phyloP scores from a whole-genome alignment of 192 early-diverging fungal species.

The Powellomyces hirtus region DNA sequence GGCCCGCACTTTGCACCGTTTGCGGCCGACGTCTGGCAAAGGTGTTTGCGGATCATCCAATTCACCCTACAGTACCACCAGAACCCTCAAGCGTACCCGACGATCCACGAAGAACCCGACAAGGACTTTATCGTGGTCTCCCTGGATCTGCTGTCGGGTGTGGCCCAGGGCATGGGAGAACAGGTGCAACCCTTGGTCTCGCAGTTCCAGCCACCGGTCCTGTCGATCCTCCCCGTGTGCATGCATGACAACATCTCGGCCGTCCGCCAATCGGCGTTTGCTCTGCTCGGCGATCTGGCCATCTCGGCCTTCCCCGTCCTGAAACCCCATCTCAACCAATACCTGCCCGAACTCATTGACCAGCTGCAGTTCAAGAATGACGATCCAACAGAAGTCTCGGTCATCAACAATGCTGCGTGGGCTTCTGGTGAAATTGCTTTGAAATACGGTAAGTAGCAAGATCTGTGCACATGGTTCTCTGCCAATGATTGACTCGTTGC shows the following conservation, averaged over 20 bases:
- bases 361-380: slow-evolving; percentile 34
- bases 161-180: slow-evolving; percentile 86
- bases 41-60: slow-evolving; percentile 86
- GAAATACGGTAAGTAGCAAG: slow-evolving; percentile 46
- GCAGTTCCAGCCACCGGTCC: slow-evolving; percentile 58
- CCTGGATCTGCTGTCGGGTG: slow-evolving; percentile 90
- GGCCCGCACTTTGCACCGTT: slow-evolving; percentile 86
- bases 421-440: slow-evolving; percentile 95
- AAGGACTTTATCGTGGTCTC: slow-evolving; percentile 97
- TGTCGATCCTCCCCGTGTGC: slow-evolving; percentile 79
- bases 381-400: slow-evolving; percentile 51
- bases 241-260: slow-evolving; percentile 69
- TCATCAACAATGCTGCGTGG: slow-evolving; percentile 99
- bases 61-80: slow-evolving; percentile 64
- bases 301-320: slow-evolving; percentile 84
- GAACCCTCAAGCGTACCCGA: background rate
- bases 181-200: slow-evolving; percentile 72
- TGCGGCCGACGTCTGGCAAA: slow-evolving; percentile 78
- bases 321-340: slow-evolving; percentile 71
- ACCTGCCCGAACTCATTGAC: slow-evolving; percentile 77
- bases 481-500: background rate
- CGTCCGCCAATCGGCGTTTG: slow-evolving; percentile 94
- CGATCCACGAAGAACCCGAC: slow-evolving; percentile 67
- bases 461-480: too few relatives aligned
- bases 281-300: slow-evolving; percentile 95